A percentile compares a stretch with the other conserved stretches of the same genome.
phyloP scores from a whole-genome alignment of 495 filamentous ascomycete genomes.

The Daldinia concentrica region DNA sequence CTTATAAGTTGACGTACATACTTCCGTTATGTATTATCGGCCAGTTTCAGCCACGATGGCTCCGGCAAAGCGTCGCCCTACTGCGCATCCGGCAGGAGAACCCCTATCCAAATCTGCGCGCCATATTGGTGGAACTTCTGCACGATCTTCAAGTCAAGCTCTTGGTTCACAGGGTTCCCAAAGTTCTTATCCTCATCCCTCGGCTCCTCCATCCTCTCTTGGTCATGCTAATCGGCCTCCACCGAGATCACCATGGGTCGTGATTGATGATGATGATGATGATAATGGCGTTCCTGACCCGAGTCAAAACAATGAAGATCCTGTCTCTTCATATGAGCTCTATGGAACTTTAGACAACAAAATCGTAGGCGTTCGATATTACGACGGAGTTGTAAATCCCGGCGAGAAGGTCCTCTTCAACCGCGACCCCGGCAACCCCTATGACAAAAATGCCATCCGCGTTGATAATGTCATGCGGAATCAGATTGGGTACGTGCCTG shows the following conservation, averaged over 20 bases:
- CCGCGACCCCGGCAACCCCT: slow-evolving; percentile 76
- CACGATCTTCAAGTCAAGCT: slow-evolving; percentile 11
- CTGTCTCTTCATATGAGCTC: slow-evolving; percentile 21
- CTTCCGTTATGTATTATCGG: not conserved
- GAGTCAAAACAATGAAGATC: slow-evolving; percentile 59
- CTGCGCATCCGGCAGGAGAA: slow-evolving; percentile 1
- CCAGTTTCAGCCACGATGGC: slow-evolving; percentile 10
- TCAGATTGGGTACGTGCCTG: slow-evolving; percentile 85
- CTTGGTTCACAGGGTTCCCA: slow-evolving; percentile 23
- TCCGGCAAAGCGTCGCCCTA: slow-evolving; percentile 23
- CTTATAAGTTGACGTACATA: not conserved
- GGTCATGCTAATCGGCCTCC: slow-evolving; percentile 20
- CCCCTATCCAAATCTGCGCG: slow-evolving; percentile 36
- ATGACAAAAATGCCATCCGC: slow-evolving; percentile 81
- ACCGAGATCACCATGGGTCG: slow-evolving; percentile 30
- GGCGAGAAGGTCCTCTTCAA: slow-evolving; percentile 76
- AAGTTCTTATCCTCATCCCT: slow-evolving; percentile 15
- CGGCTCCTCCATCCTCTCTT: slow-evolving; percentile 26
- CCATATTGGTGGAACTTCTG: slow-evolving; percentile 33
- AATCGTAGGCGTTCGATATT: slow-evolving; percentile 84
- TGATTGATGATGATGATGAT: slow-evolving; percentile 57
- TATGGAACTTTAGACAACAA: slow-evolving; percentile 63
- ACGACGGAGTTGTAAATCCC: slow-evolving; percentile 72
- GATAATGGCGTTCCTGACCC: slow-evolving; percentile 52
- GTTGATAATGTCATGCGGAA: slow-evolving; percentile 79